phyloP scores from a whole-genome alignment of 192 early-diverging fungal genomes.

The Geranomyces variabilis region DNA sequence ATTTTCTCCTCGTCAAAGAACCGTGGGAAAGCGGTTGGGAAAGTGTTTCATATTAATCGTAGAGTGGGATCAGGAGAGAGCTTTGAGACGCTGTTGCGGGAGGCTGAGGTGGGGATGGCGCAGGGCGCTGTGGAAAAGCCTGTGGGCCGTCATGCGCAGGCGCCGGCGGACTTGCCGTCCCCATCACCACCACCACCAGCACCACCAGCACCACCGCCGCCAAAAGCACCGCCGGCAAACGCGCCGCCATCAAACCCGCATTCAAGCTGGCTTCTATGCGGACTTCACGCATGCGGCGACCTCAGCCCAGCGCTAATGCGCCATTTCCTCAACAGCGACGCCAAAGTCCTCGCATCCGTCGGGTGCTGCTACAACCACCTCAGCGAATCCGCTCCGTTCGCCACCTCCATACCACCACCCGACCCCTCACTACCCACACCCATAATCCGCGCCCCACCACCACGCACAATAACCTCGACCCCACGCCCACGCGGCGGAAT shows the following conservation, averaged over 20 bases:
- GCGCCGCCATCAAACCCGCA: not conserved
- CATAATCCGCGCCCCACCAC: not conserved
- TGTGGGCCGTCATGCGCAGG: too few relatives aligned
- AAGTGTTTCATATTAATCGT: constrained; percentile 41
- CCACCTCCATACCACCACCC: constrained; percentile 28
- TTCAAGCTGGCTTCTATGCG: constrained; percentile 72
- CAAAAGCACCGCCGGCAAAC: not conserved
- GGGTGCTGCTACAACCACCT: constrained; percentile 89
- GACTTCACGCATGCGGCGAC: constrained; percentile 86
- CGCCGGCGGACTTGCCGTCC: not conserved
- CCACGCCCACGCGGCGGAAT: not conserved
- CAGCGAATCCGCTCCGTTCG: constrained; percentile 48
- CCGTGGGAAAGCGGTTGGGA: not conserved
- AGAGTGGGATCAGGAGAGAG: constrained; percentile 35
- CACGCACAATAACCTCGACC: not conserved
- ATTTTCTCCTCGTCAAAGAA: constrained; percentile 25
- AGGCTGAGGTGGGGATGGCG: constrained; percentile 19
- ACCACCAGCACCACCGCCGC: too few relatives aligned
- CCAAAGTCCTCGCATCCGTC: constrained; percentile 62
- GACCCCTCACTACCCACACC: constrained; percentile 12
- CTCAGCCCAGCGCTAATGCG: constrained; percentile 73
- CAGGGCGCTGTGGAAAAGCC: not conserved
- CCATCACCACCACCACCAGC: not conserved
- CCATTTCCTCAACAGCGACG: constrained; percentile 49
- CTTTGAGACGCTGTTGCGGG: constrained; percentile 32